Conservation (phyloP, 164 flowering plant genomes). For the Vitis riparia region DNA sequence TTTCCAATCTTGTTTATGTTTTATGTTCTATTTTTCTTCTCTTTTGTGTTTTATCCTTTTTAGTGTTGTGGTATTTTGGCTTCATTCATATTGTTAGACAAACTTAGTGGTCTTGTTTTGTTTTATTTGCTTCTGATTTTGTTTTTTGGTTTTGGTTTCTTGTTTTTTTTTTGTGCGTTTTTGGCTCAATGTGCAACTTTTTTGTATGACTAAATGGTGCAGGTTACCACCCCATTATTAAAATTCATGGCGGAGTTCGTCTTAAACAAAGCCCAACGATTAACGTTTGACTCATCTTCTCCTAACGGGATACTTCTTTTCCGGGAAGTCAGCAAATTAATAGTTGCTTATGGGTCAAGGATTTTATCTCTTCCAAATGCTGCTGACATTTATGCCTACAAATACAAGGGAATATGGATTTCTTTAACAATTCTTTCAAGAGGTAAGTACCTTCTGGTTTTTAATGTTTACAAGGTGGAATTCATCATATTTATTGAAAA, state of each 20-base stretch:
- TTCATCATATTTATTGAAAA: neutral
- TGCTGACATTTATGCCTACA: slow-evolving; percentile 83
- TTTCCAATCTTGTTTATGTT: too few relatives aligned
- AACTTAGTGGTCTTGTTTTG: neutral
- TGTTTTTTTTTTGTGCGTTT: neutral
- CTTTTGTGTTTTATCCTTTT: too few relatives aligned
- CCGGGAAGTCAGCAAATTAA: slow-evolving; percentile 95
- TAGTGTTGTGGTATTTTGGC: too few relatives aligned
- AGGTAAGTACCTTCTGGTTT: slow-evolving; percentile 47
- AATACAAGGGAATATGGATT: slow-evolving; percentile 98
- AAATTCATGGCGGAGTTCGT: slow-evolving; percentile 98
- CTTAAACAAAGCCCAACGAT: slow-evolving; percentile 87
- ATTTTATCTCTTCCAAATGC: slow-evolving; percentile 72
- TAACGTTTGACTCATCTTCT: slow-evolving; percentile 96
- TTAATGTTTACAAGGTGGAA: neutral
- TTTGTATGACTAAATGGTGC: slow-evolving; percentile 21
- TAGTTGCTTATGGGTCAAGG: slow-evolving; percentile 93
- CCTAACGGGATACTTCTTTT: slow-evolving; percentile 98
- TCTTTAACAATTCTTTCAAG: slow-evolving; percentile 75
- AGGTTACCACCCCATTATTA: slow-evolving; percentile 97
- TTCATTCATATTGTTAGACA: too few relatives aligned
- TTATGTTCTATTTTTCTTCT: too few relatives aligned
- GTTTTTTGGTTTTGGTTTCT: neutral
- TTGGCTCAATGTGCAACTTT: neutral
- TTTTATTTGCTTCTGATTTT: neutral